phyloP scores from a whole-genome alignment of 345 rosid genomes.

The Eucalyptus camaldulensis region DNA sequence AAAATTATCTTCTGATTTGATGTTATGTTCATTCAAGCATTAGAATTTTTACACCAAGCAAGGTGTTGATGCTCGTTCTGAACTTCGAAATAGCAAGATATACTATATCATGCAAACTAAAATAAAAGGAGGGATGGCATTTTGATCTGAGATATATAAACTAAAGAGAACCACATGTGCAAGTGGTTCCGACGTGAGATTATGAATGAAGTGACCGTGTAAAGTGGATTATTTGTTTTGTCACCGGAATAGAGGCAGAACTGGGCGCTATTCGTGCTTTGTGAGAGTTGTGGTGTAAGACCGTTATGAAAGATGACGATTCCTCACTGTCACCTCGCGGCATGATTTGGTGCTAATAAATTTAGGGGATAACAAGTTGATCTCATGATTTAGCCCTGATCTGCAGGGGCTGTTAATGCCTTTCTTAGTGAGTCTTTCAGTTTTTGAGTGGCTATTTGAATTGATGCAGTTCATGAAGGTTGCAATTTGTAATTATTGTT shows the following conservation, averaged over 20 bases:
- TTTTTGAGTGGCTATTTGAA: not conserved
- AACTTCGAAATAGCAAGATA: too few species aligned
- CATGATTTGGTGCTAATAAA: not conserved
- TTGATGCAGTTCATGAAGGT: not conserved
- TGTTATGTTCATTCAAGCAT: not conserved
- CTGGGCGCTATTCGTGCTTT: not conserved
- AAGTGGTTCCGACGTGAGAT: not conserved
- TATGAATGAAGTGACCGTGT: not conserved
- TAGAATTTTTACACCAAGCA: not conserved
- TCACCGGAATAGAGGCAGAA: not conserved
- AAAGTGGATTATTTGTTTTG: not conserved
- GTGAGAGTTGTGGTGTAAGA: not conserved
- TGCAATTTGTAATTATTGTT: not conserved
- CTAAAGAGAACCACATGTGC: not conserved
- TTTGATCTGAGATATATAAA: not conserved
- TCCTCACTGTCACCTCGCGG: not conserved
- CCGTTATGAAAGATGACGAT: not conserved
- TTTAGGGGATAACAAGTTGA: not conserved
- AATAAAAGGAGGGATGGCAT: too few species aligned
- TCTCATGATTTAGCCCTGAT: not conserved
- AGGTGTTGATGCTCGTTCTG: too few species aligned
- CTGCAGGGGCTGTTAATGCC: not conserved
- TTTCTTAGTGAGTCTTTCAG: not conserved
- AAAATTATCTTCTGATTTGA: too few species aligned
- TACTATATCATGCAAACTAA: too few species aligned